Percentiles rank a stretch among this genome's conserved stretches.
Evolutionary conservation across 495 filamentous ascomycete genomes (phyloP).

Genomic region (Opeltia flavorubescens): DNA sequence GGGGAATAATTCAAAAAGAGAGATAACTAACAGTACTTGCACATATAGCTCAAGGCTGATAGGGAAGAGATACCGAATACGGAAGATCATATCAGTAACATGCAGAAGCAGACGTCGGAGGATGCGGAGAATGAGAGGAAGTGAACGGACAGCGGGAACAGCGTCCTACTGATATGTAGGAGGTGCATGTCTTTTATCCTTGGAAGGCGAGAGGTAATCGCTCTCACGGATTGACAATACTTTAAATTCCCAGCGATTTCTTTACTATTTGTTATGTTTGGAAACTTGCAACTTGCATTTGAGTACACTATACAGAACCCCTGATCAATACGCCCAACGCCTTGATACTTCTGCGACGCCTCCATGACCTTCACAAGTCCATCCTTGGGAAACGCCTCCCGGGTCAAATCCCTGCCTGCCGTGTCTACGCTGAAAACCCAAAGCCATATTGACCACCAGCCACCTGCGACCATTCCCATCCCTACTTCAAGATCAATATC

Average conservation of each 20-base stretch:
- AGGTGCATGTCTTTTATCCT: too few relatives aligned
- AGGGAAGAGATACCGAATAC: conserved; percentile 35
- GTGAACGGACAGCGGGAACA: conserved; percentile 5
- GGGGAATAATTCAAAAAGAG: background rate
- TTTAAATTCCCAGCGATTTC: too few relatives aligned
- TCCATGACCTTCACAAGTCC: background rate
- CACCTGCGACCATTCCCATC: background rate
- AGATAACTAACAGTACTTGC: background rate
- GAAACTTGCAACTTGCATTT: too few relatives aligned
- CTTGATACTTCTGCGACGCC: too few relatives aligned
- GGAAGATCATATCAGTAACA: conserved; percentile 28
- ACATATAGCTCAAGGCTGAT: conserved; percentile 47
- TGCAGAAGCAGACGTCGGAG: conserved; percentile 36
- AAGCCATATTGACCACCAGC: background rate
- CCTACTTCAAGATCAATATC: conserved; percentile 64
- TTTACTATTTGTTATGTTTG: too few relatives aligned
- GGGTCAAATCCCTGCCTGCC: background rate
- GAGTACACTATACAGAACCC: too few relatives aligned
- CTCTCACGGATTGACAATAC: too few relatives aligned
- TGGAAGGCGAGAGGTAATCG: too few relatives aligned
- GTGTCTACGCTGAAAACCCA: background rate
- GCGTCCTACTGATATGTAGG: too few relatives aligned
- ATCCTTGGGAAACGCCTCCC: background rate
- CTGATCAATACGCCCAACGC: too few relatives aligned
- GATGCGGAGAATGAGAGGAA: conserved; percentile 10